phyloP scores from a whole-genome alignment of 2,329 filamentous ascomycete genomes.

The Alternaria ventricosa region DNA sequence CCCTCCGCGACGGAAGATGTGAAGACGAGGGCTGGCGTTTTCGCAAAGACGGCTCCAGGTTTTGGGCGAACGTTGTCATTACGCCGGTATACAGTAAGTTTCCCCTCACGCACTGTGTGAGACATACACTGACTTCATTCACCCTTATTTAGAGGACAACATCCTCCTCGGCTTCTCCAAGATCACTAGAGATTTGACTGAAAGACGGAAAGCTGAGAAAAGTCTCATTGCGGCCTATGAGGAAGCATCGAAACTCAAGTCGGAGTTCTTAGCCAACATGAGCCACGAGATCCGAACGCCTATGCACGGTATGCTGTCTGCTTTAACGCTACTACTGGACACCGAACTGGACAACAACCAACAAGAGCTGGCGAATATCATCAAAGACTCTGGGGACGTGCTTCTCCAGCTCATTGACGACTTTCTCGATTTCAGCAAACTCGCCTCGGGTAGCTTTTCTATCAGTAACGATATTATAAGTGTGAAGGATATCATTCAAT shows the following conservation, averaged over 20 bases:
- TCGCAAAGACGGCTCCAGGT: constrained; percentile 63
- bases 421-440: constrained; percentile 71
- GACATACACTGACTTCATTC: not conserved
- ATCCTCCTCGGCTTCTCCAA: constrained; percentile 65
- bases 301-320: constrained; percentile 67
- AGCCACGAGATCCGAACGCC: constrained; percentile 70
- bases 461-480: constrained; percentile 61
- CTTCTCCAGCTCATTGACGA: constrained; percentile 69
- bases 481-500: constrained; percentile 55
- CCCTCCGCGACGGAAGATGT: constrained; percentile 61
- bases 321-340: constrained; percentile 64
- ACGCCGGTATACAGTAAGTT: constrained; percentile 57
- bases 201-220: constrained; percentile 62
- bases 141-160: constrained; percentile 43
- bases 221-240: constrained; percentile 64
- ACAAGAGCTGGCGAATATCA: constrained; percentile 63
- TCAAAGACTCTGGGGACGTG: constrained; percentile 65
- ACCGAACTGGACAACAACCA: constrained; percentile 62
- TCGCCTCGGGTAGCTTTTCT: constrained; percentile 66
- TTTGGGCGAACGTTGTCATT: constrained; percentile 67
- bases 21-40: constrained; percentile 68
- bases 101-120: not conserved
- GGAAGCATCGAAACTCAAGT: constrained; percentile 68
- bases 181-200: constrained; percentile 64
- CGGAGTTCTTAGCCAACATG: constrained; percentile 68